phyloP scores from a whole-genome alignment of 2,329 filamentous ascomycete genomes.

The Fusarium tanahbumbuense region DNA sequence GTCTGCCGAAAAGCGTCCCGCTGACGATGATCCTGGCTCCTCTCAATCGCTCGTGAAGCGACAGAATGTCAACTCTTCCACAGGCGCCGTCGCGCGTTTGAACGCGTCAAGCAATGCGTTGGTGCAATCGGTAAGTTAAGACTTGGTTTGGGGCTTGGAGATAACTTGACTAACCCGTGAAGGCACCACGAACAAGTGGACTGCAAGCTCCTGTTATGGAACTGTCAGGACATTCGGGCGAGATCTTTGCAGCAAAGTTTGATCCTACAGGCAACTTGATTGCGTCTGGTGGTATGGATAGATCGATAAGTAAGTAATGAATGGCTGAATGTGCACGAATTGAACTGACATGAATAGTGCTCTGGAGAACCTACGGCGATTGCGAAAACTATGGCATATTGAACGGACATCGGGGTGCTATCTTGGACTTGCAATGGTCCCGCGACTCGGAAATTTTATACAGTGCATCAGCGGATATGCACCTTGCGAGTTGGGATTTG shows the following conservation, averaged over 20 bases:
- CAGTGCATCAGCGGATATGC: conserved; percentile 92
- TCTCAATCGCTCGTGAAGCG: conserved; percentile 89
- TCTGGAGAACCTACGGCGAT: conserved; percentile 92
- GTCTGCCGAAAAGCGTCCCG: conserved; percentile 92
- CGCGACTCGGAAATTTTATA: conserved; percentile 92
- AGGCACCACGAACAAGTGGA: conserved; percentile 83
- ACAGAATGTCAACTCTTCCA: conserved; percentile 73
- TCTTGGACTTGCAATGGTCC: conserved; percentile 96
- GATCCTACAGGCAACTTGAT: conserved; percentile 89
- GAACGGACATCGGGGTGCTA: conserved; percentile 88
- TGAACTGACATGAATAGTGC: conserved; percentile 66
- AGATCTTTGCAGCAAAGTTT: conserved; percentile 92
- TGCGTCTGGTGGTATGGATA: conserved; percentile 95
- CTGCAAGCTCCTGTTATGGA: conserved; percentile 95
- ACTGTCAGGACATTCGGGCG: conserved; percentile 82
- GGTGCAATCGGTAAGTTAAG: conserved; percentile 61
- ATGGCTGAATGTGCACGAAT: neutral
- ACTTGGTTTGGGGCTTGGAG: rapidly evolving
- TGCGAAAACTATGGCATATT: conserved; percentile 95
- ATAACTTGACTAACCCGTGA: conserved; percentile 36
- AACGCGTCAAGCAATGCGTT: conserved; percentile 63
- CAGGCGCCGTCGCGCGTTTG: conserved; percentile 61
- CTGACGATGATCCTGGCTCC: conserved; percentile 82
- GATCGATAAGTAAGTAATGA: conserved; percentile 77
- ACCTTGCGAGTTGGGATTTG: conserved; percentile 93